Conservation (phyloP, 2,329 filamentous ascomycete species). For the Cercospora zeina region DNA sequence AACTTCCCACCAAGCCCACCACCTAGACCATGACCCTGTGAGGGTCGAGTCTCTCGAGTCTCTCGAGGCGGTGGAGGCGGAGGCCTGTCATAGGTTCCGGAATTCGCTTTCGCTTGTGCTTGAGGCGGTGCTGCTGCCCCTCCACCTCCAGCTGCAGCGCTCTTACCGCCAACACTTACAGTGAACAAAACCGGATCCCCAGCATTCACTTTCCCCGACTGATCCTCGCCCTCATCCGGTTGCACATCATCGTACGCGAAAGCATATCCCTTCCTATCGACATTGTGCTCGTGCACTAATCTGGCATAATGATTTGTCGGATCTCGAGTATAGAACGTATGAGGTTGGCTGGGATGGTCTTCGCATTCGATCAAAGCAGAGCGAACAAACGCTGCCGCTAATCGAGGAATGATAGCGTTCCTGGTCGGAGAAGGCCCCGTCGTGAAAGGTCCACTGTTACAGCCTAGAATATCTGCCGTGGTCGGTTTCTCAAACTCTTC, state of each 20-base stretch:
- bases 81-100: constrained; percentile 20
- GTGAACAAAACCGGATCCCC: constrained; percentile 49
- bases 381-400: constrained; percentile 75
- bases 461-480: constrained; percentile 66
- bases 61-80: constrained; percentile 26
- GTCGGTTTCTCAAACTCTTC: constrained; percentile 59
- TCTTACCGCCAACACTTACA: constrained; percentile 29
- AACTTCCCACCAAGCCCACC: constrained; percentile 7
- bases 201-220: constrained; percentile 55
- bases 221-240: constrained; percentile 57
- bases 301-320: constrained; percentile 60
- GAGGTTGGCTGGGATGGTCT: constrained; percentile 42
- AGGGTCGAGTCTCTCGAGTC: constrained; percentile 8
- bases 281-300: constrained; percentile 61
- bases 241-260: constrained; percentile 64
- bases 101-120: constrained; percentile 14
- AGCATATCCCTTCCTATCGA: constrained; percentile 63
- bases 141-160: constrained; percentile 17
- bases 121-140: constrained; percentile 4
- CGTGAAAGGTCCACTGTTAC: constrained; percentile 64
- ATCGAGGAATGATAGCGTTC: constrained; percentile 68
- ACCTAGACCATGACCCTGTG: background rate
- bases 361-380: constrained; percentile 61
- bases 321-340: constrained; percentile 40
- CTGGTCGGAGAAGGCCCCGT: constrained; percentile 46